Percentiles rank a stretch among this genome's conserved stretches.
Conservation (phyloP, 164 flowering plant species). For the Akebia trifoliata region DNA sequence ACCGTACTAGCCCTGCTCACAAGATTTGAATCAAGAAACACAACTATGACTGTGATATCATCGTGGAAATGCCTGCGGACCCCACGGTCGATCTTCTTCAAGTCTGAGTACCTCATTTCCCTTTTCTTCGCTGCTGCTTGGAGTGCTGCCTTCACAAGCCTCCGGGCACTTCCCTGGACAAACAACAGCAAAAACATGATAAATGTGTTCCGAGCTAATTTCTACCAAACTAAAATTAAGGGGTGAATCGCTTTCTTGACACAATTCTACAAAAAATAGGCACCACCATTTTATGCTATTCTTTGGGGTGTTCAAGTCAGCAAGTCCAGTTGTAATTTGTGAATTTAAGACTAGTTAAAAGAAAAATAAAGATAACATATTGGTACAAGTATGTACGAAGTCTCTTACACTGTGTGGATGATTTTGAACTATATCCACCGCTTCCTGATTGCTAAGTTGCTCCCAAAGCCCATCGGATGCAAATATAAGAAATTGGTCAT, state of each 20-base stretch:
- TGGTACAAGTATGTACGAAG: too few species aligned
- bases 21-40: slow-evolving; percentile 54
- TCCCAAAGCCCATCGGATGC: slow-evolving; percentile 94
- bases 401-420: slow-evolving; percentile 58
- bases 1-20: slow-evolving; percentile 42
- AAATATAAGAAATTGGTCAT: slow-evolving; percentile 69
- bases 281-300: too few species aligned
- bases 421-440: slow-evolving; percentile 63
- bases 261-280: too few species aligned
- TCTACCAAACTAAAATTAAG: too few species aligned
- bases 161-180: slow-evolving; percentile 70
- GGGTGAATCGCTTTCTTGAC: too few species aligned
- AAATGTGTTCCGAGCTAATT: too few species aligned
- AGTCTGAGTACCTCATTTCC: slow-evolving; percentile 71
- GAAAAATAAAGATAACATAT: too few species aligned
- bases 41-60: slow-evolving; percentile 60
- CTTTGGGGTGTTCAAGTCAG: too few species aligned
- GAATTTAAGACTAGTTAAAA: too few species aligned
- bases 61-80: slow-evolving; percentile 83
- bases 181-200: slow-evolving; percentile 6
- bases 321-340: too few species aligned
- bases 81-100: slow-evolving; percentile 76
- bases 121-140: slow-evolving; percentile 86
- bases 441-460: slow-evolving; percentile 78
- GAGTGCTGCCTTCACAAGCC: slow-evolving; percentile 69